Conservation (phyloP, 2,329 filamentous ascomycete species). For the Pyrenochaeta sp. region DNA sequence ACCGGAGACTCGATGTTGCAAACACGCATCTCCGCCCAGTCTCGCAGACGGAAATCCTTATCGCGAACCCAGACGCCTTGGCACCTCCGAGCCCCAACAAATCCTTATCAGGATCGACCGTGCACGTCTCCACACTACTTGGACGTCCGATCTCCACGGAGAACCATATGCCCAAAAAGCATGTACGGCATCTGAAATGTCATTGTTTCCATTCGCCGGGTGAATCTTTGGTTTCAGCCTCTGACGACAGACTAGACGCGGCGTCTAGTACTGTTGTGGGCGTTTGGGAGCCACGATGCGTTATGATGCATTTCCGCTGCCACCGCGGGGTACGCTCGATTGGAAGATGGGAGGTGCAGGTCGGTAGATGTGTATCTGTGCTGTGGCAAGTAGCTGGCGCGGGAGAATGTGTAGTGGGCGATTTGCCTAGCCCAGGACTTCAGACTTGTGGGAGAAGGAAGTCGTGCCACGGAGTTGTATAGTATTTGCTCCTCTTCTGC, state of each 20-base stretch:
- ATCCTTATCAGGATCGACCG: conserved; percentile 14
- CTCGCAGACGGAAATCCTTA: conserved; percentile 4
- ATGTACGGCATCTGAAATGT: conserved; percentile 23
- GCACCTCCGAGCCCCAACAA: conserved; percentile 1
- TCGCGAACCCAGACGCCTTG: conserved; percentile 14
- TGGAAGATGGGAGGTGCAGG: conserved; percentile 6
- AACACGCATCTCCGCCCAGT: conserved; percentile 22
- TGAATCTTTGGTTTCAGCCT: conserved; percentile 7
- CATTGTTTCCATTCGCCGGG: conserved; percentile 20
- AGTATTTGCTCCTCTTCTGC: neutral
- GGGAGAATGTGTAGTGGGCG: conserved; percentile 7
- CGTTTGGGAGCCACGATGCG: neutral
- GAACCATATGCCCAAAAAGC: conserved; percentile 11
- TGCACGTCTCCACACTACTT: conserved; percentile 7
- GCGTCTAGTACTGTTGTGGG: neutral
- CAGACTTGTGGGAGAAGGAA: conserved; percentile 9
- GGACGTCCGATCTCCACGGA: conserved; percentile 36
- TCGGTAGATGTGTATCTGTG: conserved; percentile 1
- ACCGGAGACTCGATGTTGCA: conserved; percentile 14
- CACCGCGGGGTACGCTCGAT: conserved; percentile 24
- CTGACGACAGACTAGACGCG: conserved; percentile 13
- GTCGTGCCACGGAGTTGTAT: conserved; percentile 25
- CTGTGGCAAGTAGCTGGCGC: conserved; percentile 8
- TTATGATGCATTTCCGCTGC: conserved; percentile 26
- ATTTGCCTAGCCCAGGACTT: neutral